Evolutionary conservation across 352 stramenopile genomes (phyloP).

Genomic region (Phytophthora pinifolia): DNA sequence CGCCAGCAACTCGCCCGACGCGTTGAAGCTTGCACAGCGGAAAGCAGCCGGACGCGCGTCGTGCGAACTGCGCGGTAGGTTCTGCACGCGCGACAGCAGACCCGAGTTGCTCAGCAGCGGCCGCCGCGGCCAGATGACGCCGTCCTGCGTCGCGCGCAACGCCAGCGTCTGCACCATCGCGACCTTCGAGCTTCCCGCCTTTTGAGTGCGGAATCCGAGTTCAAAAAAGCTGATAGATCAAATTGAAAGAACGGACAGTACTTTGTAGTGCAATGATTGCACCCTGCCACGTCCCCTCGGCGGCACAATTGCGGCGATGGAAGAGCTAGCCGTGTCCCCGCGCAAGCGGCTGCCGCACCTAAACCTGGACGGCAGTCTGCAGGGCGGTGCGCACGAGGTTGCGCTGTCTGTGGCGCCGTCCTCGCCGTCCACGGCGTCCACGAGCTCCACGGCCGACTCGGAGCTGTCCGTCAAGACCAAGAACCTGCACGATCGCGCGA

Average conservation of each 20-base stretch:
- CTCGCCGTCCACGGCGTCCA: conserved; percentile 30
- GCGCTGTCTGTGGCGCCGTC: conserved; percentile 11
- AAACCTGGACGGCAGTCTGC: conserved; percentile 9
- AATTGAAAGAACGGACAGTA: too few relatives aligned
- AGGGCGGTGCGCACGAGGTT: conserved; percentile 11
- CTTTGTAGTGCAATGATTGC: too few relatives aligned
- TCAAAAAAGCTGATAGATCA: too few relatives aligned
- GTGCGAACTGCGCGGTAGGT: conserved; percentile 63
- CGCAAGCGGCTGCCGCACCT: conserved; percentile 35
- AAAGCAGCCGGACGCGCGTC: conserved; percentile 55
- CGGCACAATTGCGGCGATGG: conserved; percentile 5
- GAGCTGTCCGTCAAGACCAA: conserved; percentile 6
- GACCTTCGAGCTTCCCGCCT: not conserved
- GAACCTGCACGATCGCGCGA: conserved; percentile 21
- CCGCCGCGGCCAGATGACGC: conserved; percentile 73
- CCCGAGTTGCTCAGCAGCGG: conserved; percentile 70
- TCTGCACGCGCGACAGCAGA: conserved; percentile 66
- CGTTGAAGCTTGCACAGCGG: conserved; percentile 69
- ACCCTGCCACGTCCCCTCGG: not conserved
- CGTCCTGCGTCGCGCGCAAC: conserved; percentile 66
- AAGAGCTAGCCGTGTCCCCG: conserved; percentile 19
- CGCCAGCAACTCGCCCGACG: conserved; percentile 59
- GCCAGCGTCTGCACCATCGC: conserved; percentile 66
- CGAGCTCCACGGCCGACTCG: conserved; percentile 17
- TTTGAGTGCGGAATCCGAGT: too few relatives aligned